Conservation (phyloP, 768 basidiomycete species). For the Termitomyces sp. region DNA sequence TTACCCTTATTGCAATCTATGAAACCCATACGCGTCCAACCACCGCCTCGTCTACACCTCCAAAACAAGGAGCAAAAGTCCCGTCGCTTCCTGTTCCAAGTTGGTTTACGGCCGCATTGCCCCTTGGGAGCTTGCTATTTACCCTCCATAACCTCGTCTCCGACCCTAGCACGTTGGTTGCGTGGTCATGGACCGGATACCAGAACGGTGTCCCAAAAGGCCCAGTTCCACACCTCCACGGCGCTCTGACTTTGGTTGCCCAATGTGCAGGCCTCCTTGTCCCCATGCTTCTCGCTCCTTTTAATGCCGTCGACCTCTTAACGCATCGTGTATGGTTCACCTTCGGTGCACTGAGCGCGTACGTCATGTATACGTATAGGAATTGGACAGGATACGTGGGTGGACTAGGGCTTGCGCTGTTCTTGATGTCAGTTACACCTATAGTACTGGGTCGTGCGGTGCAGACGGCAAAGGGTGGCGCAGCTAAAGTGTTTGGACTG, state of each 20-base stretch:
- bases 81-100: conserved; percentile 1
- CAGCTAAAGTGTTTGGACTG: conserved; percentile 49
- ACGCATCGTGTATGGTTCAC: conserved; percentile 52
- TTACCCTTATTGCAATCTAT: conserved; percentile 57
- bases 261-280: conserved; percentile 58
- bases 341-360: conserved; percentile 51
- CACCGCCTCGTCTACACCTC: conserved; percentile 13
- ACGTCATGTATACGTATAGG: conserved; percentile 54
- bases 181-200: conserved; percentile 93
- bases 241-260: conserved; percentile 63
- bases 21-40: conserved; percentile 50
- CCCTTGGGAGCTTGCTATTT: conserved; percentile 70
- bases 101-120: conserved; percentile 40
- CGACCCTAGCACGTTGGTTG: conserved; percentile 75
- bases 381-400: conserved; percentile 73
- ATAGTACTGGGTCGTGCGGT: conserved; percentile 49
- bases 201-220: conserved; percentile 58
- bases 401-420: conserved; percentile 60
- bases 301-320: conserved; percentile 27
- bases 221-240: conserved; percentile 71
- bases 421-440: conserved; percentile 66
- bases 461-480: conserved; percentile 33
- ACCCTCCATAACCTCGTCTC: conserved; percentile 69
- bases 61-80: neutral
- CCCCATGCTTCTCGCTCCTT: conserved; percentile 23